Base-by-base conservation (phyloP, 2,329 filamentous ascomycete species). In the Scytalidium sp. region DNA sequence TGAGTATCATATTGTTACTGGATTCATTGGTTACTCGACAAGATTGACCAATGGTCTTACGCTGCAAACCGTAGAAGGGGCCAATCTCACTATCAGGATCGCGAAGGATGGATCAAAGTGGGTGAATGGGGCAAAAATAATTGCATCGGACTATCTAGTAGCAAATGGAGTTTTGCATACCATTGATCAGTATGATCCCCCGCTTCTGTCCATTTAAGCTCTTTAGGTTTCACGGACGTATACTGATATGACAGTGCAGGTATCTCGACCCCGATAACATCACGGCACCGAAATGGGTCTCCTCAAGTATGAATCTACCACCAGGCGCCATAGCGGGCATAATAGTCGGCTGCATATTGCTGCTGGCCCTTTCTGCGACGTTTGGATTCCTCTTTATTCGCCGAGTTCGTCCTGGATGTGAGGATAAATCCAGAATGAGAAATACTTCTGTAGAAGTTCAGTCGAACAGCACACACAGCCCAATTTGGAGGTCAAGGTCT, bases 1-100 rank as follows among this genome's bases (percentile, higher is more conserved):
- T 27, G 67, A 73, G 21, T 89, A 89, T 67, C 85, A 90, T 63
- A 74, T 88, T 46, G 67, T 88, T 41, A 71, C 73, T 42, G 75
- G 75, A 42, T 72, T 71, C 8, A 73, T 84, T 1, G 70, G 69
- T 47, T 87, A 85, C 67, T 78, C 74, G 44, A 63, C 70, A 5
- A 54, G 59, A 3, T 68, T 80, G 17, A 56, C 56, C 20, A 70
- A 75, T 55, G 70, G 71, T 41, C 50, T 49, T 22, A 62, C 19
- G 9, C 57, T 68, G 32, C 60, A 58, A 11, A 70, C 71, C 3
- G 62, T 75, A 3, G 70, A 81, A 54, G 76, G 80, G 27, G 72
- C 73, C 11, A 67, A 69, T 41, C 52, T 81, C 4, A 74, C 67
- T 13, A 68, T 82, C 43, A 67, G 65, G 3, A 62, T 75, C 5